A percentile compares a stretch with the other conserved stretches of the same genome.
phyloP scores from a whole-genome alignment of 2,329 filamentous ascomycete species.

The Hyphodiscus sp. region DNA sequence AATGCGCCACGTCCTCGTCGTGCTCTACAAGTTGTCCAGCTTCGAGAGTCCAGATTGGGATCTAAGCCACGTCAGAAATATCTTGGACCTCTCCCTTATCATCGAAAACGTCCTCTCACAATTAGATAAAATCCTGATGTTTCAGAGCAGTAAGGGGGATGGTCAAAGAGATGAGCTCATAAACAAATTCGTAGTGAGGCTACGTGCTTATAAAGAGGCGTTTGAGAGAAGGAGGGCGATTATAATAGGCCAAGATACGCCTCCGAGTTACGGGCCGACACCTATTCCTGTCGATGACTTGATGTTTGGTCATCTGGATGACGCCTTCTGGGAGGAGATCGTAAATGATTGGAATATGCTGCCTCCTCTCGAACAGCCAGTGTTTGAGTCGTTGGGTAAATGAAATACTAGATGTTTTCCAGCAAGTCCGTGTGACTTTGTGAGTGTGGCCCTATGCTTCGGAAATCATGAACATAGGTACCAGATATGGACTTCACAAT shows the following conservation, averaged over 20 bases:
- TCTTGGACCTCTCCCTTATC: slow-evolving; percentile 3
- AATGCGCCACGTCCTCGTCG: not conserved
- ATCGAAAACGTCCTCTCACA: slow-evolving; percentile 1
- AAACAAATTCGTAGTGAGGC: not conserved
- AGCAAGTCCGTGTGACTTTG: too few species aligned
- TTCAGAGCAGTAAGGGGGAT: not conserved
- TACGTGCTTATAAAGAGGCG: not conserved
- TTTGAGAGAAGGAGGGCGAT: slow-evolving; percentile 1
- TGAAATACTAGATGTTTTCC: too few species aligned
- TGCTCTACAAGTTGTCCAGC: not conserved
- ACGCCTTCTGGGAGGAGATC: slow-evolving; percentile 4
- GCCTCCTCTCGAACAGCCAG: too few species aligned
- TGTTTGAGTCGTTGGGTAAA: too few species aligned
- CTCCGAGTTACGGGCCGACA: not conserved
- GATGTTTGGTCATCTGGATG: not conserved
- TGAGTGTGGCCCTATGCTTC: too few species aligned
- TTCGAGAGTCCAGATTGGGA: slow-evolving; percentile 4
- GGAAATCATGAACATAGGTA: too few species aligned
- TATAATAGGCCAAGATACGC: too few species aligned
- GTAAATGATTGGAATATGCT: slow-evolving; percentile 1
- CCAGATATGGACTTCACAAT: too few species aligned
- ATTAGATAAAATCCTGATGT: slow-evolving; percentile 1
- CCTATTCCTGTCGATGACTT: not conserved
- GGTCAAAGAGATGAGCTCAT: too few species aligned
- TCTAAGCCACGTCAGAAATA: not conserved